Percentiles rank a stretch among this genome's conserved stretches.
Conservation (phyloP, 352 stramenopile species). For the Elongisporangium undulatum region DNA sequence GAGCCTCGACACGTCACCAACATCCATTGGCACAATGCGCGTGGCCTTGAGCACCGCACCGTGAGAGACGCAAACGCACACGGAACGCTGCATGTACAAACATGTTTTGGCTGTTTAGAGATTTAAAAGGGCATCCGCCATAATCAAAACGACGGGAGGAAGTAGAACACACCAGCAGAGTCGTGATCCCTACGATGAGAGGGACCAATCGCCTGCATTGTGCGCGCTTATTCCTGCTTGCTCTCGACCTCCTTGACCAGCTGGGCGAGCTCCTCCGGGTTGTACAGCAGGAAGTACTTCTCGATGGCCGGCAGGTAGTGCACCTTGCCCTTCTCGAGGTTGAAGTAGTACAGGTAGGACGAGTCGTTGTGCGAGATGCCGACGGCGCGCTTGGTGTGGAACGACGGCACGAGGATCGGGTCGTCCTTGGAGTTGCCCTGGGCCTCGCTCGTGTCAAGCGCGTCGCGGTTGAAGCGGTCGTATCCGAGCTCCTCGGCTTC, state of each 20-base stretch:
- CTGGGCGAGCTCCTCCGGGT: constrained; percentile 78
- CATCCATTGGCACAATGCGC: not conserved
- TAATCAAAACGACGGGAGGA: constrained; percentile 1
- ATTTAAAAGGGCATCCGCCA: not conserved
- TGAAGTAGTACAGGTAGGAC: constrained; percentile 88
- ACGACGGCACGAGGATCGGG: constrained; percentile 83
- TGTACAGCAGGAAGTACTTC: constrained; percentile 91
- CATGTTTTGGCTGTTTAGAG: not conserved
- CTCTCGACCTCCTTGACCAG: constrained; percentile 81
- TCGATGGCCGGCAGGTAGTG: constrained; percentile 84
- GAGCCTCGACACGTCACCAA: not conserved
- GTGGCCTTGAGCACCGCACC: not conserved
- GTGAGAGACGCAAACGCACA: not conserved
- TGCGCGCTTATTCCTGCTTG: constrained; percentile 57
- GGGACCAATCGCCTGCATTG: not conserved
- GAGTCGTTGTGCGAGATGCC: constrained; percentile 88
- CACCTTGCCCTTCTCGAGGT: constrained; percentile 82
- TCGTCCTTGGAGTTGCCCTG: constrained; percentile 89
- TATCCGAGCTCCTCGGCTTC: constrained; percentile 67
- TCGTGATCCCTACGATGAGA: not conserved
- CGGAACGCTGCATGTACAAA: not conserved
- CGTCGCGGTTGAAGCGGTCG: constrained; percentile 76
- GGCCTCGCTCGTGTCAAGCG: constrained; percentile 79
- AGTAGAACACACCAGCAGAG: not conserved
- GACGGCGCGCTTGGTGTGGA: constrained; percentile 64